phyloP scores from a whole-genome alignment of 148 eudicot genomes.

The Pouteria glomerata region DNA sequence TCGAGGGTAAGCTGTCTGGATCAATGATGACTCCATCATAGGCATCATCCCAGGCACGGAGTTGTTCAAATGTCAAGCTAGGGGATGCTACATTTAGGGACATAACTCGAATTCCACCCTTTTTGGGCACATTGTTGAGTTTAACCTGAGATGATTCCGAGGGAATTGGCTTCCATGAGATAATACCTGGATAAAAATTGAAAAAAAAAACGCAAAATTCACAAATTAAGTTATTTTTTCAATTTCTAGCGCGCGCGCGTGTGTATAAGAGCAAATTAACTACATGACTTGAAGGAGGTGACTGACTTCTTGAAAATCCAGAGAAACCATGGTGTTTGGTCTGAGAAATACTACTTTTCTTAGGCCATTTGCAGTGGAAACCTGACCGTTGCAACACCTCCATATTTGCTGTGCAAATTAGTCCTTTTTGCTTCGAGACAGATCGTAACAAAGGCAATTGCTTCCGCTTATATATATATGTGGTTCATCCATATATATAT shows the following conservation, averaged over 20 bases:
- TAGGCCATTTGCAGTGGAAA: background rate
- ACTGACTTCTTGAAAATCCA: conserved; percentile 9
- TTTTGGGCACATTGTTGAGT: conserved; percentile 2
- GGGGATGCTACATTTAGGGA: conserved; percentile 11
- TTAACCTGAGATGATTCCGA: background rate
- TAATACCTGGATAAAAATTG: conserved; percentile 6
- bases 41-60: conserved; percentile 26
- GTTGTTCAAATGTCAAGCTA: conserved; percentile 10
- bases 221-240: background rate
- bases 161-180: conserved; percentile 12
- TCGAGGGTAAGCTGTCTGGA: conserved; percentile 25
- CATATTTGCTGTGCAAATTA: background rate
- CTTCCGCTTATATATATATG: conserved; percentile 4
- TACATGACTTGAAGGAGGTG: background rate
- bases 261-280: too few species aligned
- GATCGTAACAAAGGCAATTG: background rate
- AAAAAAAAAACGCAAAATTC: background rate
- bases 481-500: background rate
- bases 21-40: conserved; percentile 25
- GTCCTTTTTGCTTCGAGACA: background rate
- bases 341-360: background rate
- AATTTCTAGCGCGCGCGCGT: background rate
- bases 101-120: conserved; percentile 14
- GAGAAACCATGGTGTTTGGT: background rate
- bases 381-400: conserved; percentile 2